Evolutionary conservation across 2,329 filamentous ascomycete species (phyloP), one percentile per base, ranked within the genome.

Genomic region (Colletotrichum australisinense): DNA sequence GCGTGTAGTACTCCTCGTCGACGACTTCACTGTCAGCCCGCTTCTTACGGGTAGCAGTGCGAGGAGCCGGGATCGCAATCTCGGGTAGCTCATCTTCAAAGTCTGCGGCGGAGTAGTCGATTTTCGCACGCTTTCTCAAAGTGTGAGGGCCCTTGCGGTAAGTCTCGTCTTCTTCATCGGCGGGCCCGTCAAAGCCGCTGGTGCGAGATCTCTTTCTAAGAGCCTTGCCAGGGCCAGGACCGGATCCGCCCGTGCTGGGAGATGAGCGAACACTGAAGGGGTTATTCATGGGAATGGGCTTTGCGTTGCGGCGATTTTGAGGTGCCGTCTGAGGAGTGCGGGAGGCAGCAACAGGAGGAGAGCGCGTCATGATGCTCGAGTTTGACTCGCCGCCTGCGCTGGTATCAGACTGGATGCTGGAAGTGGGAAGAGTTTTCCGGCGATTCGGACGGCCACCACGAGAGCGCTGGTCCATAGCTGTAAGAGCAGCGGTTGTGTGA

Each of bases 141-240:
- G 88, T 89, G 80, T 90, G 89, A 62, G 89, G 88, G 65, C 89
- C 89, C 79, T 91, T 91, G 67, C 83, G 86, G 65, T 86, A 89
- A 72, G 84, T 86, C 75, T 86, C 83, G 49, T 84, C 82, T 26
- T 88, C 87, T 57, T 86, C 86, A n/a, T 84, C 83, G 16, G 46
- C 66, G n/a, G 53, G 55, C 19, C 66, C 74, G 11, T 75, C 73
- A 30, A 62, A 55, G 35, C 57, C 74, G 30, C 63, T 55, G 11
- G 69, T 56, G n/a, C 74, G 74, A 65, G 73, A 70, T 24, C 55
- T 68, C 63, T 73, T 74, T 46, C 73, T 68, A 42, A 69, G 63
- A 52, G 63, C 32, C 69, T 66, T 75, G 35, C 65, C 73, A 12
- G 64, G 59, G 52, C 53, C 59, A 16, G 67, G 12, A 26, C 53